Percentiles rank a stretch among this genome's conserved stretches.
These are phyloP conservation scores for Oemleria cerasiformis DNA, from an alignment of 306 rosid species.

Conservation along the genomic window DNA sequence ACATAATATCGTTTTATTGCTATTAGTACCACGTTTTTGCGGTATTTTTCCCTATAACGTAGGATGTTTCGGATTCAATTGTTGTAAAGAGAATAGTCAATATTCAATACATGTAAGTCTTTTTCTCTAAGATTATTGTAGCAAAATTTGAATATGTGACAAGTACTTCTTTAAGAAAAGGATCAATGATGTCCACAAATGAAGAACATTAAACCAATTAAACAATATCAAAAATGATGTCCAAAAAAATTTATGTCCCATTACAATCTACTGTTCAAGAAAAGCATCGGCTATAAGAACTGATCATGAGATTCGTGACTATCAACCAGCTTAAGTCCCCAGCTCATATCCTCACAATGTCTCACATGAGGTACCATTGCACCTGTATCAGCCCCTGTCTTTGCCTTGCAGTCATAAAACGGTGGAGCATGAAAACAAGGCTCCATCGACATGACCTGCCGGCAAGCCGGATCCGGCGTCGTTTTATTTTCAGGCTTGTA, in stretches of 20 bases:
- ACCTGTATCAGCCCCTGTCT: conserved; percentile 68
- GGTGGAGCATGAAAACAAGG: conserved; percentile 91
- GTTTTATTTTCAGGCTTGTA: conserved; percentile 64
- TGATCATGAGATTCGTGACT: conserved; percentile 7
- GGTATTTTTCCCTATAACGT: too few species aligned
- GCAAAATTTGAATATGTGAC: too few species aligned
- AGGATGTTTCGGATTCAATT: too few species aligned
- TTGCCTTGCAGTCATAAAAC: conserved; percentile 75
- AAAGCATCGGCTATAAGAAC: conserved; percentile 14
- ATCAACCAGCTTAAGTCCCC: conserved; percentile 25
- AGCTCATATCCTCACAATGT: conserved; percentile 66
- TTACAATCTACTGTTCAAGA: neutral
- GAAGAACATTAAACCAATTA: neutral
- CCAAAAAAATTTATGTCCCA: neutral
- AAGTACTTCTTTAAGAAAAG: too few species aligned
- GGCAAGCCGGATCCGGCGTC: conserved; percentile 55
- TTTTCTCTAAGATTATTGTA: too few species aligned
- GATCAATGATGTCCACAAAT: too few species aligned
- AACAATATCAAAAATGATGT: neutral
- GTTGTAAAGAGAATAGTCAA: too few species aligned
- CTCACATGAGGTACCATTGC: conserved; percentile 48
- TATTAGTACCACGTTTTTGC: too few species aligned
- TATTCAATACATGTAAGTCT: too few species aligned
- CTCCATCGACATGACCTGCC: conserved; percentile 63
- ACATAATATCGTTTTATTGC: too few species aligned